Evolutionary conservation across 768 basidiomycete species (phyloP).

Genomic region (Auriscalpium orientale): DNA sequence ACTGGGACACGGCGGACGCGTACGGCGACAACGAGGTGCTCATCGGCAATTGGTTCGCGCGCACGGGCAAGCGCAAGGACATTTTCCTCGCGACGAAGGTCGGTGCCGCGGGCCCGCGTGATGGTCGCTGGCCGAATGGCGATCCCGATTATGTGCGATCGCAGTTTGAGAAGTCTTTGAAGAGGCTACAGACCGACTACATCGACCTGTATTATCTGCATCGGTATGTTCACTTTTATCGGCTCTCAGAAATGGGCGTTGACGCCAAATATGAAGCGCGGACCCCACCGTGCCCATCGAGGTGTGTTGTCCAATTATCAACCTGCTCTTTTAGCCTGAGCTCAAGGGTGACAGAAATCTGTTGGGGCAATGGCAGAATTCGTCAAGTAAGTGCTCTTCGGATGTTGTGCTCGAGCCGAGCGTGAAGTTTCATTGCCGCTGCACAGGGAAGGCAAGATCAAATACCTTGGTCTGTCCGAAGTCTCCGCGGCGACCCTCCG

Average conservation of each 20-base stretch:
- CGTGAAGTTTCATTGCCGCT: background rate
- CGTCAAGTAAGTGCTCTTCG: constrained; percentile 15
- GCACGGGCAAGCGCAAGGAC: constrained; percentile 40
- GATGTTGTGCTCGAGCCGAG: background rate
- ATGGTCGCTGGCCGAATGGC: constrained; percentile 18
- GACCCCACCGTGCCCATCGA: constrained; percentile 21
- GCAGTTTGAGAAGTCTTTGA: constrained; percentile 32
- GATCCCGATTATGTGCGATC: constrained; percentile 35
- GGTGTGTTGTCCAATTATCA: background rate
- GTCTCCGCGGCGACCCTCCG: constrained; percentile 25
- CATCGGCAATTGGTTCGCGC: constrained; percentile 41
- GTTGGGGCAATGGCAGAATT: constrained; percentile 21
- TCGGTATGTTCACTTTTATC: constrained; percentile 23
- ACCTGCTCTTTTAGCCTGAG: background rate
- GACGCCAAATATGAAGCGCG: constrained; percentile 11
- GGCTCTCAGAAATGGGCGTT: background rate
- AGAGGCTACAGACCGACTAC: constrained; percentile 26
- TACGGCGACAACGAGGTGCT: constrained; percentile 38
- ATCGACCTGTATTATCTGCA: constrained; percentile 36
- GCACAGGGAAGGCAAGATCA: constrained; percentile 26
- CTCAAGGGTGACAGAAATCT: background rate
- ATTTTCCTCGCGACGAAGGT: constrained; percentile 63
- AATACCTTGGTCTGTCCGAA: constrained; percentile 32
- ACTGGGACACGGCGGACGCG: constrained; percentile 38
- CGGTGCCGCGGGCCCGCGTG: constrained; percentile 23